These are phyloP conservation scores for Metschnikowia shivogae DNA, from an alignment of 805 yeast genomes.

Conservation along the genomic window DNA sequence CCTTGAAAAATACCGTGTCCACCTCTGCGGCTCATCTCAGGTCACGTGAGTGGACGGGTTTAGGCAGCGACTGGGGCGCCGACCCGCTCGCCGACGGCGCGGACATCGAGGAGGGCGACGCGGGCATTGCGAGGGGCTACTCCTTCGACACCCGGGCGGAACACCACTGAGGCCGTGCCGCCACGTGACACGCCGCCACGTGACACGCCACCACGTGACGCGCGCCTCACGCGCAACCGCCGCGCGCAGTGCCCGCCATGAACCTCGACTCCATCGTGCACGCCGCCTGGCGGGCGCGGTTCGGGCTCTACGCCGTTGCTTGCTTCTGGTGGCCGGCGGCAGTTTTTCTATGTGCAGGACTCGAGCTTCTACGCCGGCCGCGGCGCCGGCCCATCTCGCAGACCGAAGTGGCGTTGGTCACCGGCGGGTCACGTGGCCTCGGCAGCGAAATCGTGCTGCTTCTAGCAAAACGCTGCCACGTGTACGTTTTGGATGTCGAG, in stretches of 20 bases:
- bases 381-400: neutral
- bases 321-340: neutral
- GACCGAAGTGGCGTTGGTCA: conserved; percentile 31
- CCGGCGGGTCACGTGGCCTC: conserved; percentile 53
- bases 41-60: conserved; percentile 77
- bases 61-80: conserved; percentile 72
- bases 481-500: conserved; percentile 31
- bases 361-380: too few relatives aligned
- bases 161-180: neutral
- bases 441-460: conserved; percentile 38
- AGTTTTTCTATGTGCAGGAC: too few relatives aligned
- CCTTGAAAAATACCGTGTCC: conserved; percentile 75
- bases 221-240: too few relatives aligned
- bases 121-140: conserved; percentile 90
- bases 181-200: neutral
- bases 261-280: neutral
- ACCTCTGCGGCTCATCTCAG: conserved; percentile 82
- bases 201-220: too few relatives aligned
- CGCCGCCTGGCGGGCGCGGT: neutral
- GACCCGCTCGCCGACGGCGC: conserved; percentile 55
- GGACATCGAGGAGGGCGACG: conserved; percentile 70
- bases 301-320: neutral
- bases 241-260: neutral
- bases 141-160: conserved; percentile 26
- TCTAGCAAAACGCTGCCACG: conserved; percentile 19